Percentiles rank a stretch among this genome's conserved stretches.
These are phyloP conservation scores for Nepenthes gracilis DNA, from an alignment of 148 eudicot species.

Conservation along the genomic window DNA sequence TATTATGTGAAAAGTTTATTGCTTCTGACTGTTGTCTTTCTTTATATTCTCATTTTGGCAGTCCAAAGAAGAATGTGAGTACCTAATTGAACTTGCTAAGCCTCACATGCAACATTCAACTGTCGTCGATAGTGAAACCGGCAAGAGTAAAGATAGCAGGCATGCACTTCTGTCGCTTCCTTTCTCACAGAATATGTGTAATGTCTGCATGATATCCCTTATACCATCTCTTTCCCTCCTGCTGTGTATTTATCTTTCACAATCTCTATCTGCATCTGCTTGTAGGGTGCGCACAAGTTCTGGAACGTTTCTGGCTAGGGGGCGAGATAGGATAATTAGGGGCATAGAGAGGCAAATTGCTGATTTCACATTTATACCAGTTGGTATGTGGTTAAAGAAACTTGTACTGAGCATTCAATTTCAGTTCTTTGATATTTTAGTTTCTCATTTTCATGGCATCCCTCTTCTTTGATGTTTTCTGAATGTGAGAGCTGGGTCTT, in stretches of 20 bases:
- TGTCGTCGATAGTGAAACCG: slow-evolving; percentile 77
- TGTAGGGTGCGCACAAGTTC: slow-evolving; percentile 18
- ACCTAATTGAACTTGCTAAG: slow-evolving; percentile 72
- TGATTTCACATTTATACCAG: slow-evolving; percentile 12
- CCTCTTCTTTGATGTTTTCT: neutral
- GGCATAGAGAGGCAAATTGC: slow-evolving; percentile 15
- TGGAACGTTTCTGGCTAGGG: slow-evolving; percentile 15
- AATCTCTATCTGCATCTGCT: neutral
- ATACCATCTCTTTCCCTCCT: neutral
- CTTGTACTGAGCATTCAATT: neutral
- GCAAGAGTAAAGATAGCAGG: slow-evolving; percentile 86
- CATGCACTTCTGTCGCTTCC: slow-evolving; percentile 9
- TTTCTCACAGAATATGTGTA: neutral
- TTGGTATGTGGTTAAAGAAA: neutral
- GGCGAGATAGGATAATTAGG: slow-evolving; percentile 12
- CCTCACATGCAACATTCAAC: slow-evolving; percentile 85
- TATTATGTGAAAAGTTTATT: neutral
- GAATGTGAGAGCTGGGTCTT: neutral
- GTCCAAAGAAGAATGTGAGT: slow-evolving; percentile 83
- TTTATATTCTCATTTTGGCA: slow-evolving; percentile 20
- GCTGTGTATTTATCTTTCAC: neutral
- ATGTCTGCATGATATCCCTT: neutral
- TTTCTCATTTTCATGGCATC: neutral
- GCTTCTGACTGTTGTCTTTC: neutral
- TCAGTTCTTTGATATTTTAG: neutral